Evolutionary conservation across 345 rosid genomes (phyloP).

Genomic region (Salix dunnii): DNA sequence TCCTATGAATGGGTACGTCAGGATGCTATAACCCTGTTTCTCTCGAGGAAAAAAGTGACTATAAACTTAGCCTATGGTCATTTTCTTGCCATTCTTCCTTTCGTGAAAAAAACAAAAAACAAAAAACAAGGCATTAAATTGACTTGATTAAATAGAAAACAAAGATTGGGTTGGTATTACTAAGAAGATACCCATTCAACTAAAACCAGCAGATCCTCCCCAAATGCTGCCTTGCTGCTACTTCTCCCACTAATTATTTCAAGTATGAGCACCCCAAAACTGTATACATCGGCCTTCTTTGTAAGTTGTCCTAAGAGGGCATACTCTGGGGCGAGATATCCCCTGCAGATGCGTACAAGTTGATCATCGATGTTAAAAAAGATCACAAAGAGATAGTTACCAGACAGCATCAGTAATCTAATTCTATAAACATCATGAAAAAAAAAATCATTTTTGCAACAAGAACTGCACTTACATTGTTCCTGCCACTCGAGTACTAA

Average conservation of each 20-base stretch:
- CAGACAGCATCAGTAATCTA: background rate
- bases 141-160: background rate
- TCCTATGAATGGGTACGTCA: background rate
- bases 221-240: constrained; percentile 74
- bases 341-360: constrained; percentile 42
- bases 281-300: constrained; percentile 89
- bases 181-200: constrained; percentile 82
- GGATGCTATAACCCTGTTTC: background rate
- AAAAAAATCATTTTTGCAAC: background rate
- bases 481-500: constrained; percentile 80
- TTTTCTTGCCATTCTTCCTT: too few species aligned
- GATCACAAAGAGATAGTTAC: background rate
- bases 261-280: constrained; percentile 81
- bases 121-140: too few species aligned
- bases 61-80: background rate
- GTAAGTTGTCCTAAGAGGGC: constrained; percentile 84
- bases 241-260: constrained; percentile 84
- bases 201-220: constrained; percentile 57
- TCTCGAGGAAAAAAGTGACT: background rate
- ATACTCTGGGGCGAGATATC: constrained; percentile 95
- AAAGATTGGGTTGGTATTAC: background rate
- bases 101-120: too few species aligned
- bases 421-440: background rate
- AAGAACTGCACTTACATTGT: constrained; percentile 49
- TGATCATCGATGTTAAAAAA: background rate